A percentile compares a stretch with the other conserved stretches of the same genome.
phyloP scores from a whole-genome alignment of 2,329 filamentous ascomycete genomes.

The Sporothrix brasiliensis region DNA sequence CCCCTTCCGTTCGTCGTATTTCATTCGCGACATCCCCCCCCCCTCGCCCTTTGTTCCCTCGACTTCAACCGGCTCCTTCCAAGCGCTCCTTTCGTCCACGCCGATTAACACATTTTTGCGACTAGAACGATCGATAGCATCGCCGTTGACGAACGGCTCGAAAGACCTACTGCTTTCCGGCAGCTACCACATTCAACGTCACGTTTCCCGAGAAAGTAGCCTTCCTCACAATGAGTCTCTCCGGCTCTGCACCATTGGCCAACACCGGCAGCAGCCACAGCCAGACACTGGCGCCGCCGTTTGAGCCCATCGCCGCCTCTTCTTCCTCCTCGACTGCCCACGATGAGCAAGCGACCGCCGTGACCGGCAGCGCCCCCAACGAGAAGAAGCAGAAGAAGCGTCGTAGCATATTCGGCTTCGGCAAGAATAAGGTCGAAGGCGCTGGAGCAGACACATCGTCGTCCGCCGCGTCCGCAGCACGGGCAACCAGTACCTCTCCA shows the following conservation, averaged over 20 bases:
- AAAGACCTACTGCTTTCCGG: neutral
- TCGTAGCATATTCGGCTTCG: slow-evolving; percentile 41
- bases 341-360: neutral
- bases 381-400: slow-evolving; percentile 44
- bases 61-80: neutral
- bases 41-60: neutral
- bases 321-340: slow-evolving; percentile 30
- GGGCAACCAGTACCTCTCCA: slow-evolving; percentile 24
- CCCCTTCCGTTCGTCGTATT: slow-evolving; percentile 19
- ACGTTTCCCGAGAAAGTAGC: neutral
- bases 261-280: slow-evolving; percentile 31
- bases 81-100: neutral
- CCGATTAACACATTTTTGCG: neutral
- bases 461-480: neutral
- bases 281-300: slow-evolving; percentile 34
- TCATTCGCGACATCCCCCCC: slow-evolving; percentile 5
- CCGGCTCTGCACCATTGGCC: slow-evolving; percentile 32
- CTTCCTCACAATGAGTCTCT: slow-evolving; percentile 31
- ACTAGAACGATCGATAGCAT: neutral
- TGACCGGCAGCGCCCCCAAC: slow-evolving; percentile 36
- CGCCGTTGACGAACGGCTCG: neutral
- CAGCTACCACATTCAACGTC: neutral
- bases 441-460: neutral
- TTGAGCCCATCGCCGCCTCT: slow-evolving; percentile 31
- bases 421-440: slow-evolving; percentile 49